Base-by-base conservation (phyloP, 75 land plant species). In the Cupressus sempervirens region DNA sequence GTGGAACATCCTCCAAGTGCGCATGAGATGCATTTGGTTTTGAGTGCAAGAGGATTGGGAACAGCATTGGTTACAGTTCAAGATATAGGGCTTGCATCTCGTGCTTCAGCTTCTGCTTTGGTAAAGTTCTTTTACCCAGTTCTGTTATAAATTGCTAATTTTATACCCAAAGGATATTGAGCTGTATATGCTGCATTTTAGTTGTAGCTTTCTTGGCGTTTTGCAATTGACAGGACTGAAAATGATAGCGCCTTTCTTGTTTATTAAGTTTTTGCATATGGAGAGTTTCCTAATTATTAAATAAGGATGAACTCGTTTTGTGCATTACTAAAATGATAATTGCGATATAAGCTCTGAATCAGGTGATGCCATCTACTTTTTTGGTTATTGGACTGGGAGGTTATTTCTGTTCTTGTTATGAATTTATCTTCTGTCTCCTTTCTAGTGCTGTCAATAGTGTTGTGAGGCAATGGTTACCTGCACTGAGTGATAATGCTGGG, bases 11-110 rank as follows among this genome's bases (percentile, higher is more conserved):
- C 90, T 54, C 85, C 86, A 62, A 85, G 81, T 62, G 83, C 85
- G 20, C 83, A 87, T 35, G 88, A 90, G 82, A 83, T 84, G 77
- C 88, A 91, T 29, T 68, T 98, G 56, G 80, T 88, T 45, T 83
- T 98, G 26, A 90, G 89, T 75, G 92, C 96, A 45, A 91, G 88
- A 88, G 96, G 91, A 12, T 52, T 93, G 83, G 99, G 99, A 35
- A 67, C 84, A 87, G 92, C 98, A 83, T 86, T 94, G 89, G 88
- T 98, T 79, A 92, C 95, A 15, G 90, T 98, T 84, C 86, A 85
- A 70, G 99, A 98, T 88, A 85, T 92, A 68, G 98, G 98, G 45
- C 92, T 96, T 82, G 86, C 90, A 67, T 93, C 94, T 77, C 91
- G 93, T 26, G 62, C 90, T 36, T 58, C 90, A 70, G 91, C 94